Base-by-base conservation (phyloP, 345 rosid genomes). In the Populus pruinosa region DNA sequence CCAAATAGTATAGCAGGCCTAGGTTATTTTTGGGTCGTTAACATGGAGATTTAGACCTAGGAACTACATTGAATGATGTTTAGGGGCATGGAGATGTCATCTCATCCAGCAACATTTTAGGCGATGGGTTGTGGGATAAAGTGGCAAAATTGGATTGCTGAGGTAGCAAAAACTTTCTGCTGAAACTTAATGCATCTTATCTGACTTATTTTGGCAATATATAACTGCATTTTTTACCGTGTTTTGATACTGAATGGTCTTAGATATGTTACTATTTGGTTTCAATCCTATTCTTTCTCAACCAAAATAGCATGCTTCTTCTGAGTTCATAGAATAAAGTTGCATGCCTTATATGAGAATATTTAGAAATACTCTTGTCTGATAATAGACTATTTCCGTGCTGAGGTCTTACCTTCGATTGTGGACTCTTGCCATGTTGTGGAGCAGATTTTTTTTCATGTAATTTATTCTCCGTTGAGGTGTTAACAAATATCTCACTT, bases 401-500 rank as follows among this genome's bases (percentile, higher is more conserved):
- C 27, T 1, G 29, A 10, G 64, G 64, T 59, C 29, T 9, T 59
- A 23, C 38, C 25, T 27, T 43, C 38, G 38, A 50, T n/a, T 69
- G 12, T 41, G 50, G 33, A 14, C 29, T 25, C 5, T 21, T 61
- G 39, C 8, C 23, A 65, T 47, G 29, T 67, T 71, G 56, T 11
- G 29, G 47, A 69, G 36, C 14, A 33, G 70, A 27, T 25, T 62
- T 65, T 62, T 31, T 62, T 31, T 56, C 27, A 38, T 69, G 1
- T 31, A 67, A 6, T 43, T 47, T 80, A 41, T 21, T 33, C 36
- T 21, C 20, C 62, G 43, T 27, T 59, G 21, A 41, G 29, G 56
- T 82, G 18, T 64, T 50, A 68, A 77, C 64, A 12, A 70, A 73
- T 56, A 68, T 77, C 68, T 73, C 31, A 59, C 77, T 80, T 78